Conservation (phyloP, 2,329 filamentous ascomycete species). For the Thermothelomyces thermophilus region DNA sequence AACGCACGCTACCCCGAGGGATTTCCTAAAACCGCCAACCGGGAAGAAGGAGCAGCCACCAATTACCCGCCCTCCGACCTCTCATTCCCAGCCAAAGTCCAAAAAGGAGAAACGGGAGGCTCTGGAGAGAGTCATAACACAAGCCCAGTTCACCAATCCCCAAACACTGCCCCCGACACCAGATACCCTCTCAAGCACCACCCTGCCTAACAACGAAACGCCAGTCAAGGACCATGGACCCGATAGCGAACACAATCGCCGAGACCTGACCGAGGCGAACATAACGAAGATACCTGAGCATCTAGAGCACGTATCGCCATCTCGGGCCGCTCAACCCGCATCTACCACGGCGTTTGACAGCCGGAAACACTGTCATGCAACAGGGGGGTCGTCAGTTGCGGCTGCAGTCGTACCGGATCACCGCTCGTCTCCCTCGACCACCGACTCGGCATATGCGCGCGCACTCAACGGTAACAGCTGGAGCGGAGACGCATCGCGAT, state of each 20-base stretch:
- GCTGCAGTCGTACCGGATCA: conserved; percentile 24
- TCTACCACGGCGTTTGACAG: conserved; percentile 31
- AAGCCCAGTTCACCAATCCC: conserved; percentile 35
- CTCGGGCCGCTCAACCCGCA: conserved; percentile 23
- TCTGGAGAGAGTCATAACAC: conserved; percentile 43
- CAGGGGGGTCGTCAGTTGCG: conserved; percentile 21
- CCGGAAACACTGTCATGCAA: conserved; percentile 24
- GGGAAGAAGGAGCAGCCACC: conserved; percentile 25
- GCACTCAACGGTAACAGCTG: conserved; percentile 36
- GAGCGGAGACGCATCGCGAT: conserved; percentile 37
- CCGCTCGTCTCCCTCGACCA: conserved; percentile 41
- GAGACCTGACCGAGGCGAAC: conserved; percentile 28
- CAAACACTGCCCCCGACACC: conserved; percentile 50
- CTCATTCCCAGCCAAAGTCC: conserved; percentile 25
- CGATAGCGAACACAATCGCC: conserved; percentile 30
- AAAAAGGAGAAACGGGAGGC: conserved; percentile 45
- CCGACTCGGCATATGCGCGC: conserved; percentile 36
- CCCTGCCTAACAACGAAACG: conserved; percentile 45
- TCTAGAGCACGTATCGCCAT: conserved; percentile 13
- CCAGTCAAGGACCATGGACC: conserved; percentile 31
- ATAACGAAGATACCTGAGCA: conserved; percentile 24
- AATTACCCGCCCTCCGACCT: conserved; percentile 17
- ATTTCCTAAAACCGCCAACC: conserved; percentile 26
- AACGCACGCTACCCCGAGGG: conserved; percentile 26
- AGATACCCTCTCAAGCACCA: conserved; percentile 53